Conservation (phyloP, 1,139 yeast species). For the Wickerhamomyces sp. region DNA sequence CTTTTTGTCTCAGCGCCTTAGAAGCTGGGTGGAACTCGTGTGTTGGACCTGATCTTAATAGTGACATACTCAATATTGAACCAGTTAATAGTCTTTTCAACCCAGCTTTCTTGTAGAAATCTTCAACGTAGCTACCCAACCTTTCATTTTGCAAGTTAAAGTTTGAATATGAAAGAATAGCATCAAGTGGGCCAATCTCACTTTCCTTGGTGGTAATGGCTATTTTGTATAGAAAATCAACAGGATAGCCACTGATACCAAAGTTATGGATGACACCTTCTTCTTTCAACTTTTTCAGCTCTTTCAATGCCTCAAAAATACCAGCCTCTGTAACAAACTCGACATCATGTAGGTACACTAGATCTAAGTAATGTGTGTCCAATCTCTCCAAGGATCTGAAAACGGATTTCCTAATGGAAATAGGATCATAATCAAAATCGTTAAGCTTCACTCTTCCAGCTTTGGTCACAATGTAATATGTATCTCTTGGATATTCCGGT, state of each 20-base stretch:
- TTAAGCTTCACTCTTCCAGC: conserved; percentile 71
- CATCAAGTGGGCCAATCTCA: conserved; percentile 52
- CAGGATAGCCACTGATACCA: conserved; percentile 88
- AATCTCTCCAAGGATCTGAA: conserved; percentile 61
- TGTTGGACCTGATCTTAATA: conserved; percentile 63
- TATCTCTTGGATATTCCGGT: conserved; percentile 48
- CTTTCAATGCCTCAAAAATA: conserved; percentile 57
- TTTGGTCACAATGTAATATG: conserved; percentile 74
- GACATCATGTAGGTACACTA: conserved; percentile 83
- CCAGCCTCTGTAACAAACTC: conserved; percentile 64
- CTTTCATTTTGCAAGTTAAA: conserved; percentile 77
- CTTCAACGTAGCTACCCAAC: conserved; percentile 43
- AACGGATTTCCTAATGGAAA: conserved; percentile 57
- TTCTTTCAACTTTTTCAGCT: conserved; percentile 51
- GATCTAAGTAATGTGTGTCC: conserved; percentile 62
- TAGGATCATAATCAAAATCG: conserved; percentile 70
- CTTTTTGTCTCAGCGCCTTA: conserved; percentile 48
- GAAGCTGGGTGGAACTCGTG: conserved; percentile 81
- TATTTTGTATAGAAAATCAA: conserved; percentile 53
- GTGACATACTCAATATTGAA: conserved; percentile 84
- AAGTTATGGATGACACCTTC: conserved; percentile 61
- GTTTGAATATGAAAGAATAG: conserved; percentile 73
- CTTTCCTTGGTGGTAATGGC: conserved; percentile 35
- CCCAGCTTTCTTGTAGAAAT: conserved; percentile 48
- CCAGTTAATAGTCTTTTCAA: conserved; percentile 65